phyloP scores from a whole-genome alignment of 768 basidiomycete species.

The Leccinum fibrillosum region DNA sequence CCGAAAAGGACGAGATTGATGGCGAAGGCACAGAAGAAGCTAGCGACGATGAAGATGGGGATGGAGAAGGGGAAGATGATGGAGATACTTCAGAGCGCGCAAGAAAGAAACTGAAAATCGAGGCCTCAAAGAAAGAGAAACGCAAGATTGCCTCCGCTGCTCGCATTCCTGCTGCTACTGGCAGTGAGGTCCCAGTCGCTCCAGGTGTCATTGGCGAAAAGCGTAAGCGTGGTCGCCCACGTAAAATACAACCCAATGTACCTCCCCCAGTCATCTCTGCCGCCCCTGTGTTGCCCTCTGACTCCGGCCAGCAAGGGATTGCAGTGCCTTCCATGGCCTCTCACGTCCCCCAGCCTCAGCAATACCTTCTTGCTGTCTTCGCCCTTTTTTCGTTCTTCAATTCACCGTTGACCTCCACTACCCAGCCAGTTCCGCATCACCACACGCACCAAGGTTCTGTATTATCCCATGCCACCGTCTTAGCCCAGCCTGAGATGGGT shows the following conservation, averaged over 20 bases:
- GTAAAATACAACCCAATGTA: constrained; percentile 61
- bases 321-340: constrained; percentile 9
- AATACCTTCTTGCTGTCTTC: constrained; percentile 80
- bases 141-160: constrained; percentile 32
- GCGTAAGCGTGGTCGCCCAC: constrained; percentile 79
- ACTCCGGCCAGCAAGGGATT: constrained; percentile 16
- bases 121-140: constrained; percentile 43
- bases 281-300: constrained; percentile 15
- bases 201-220: constrained; percentile 55
- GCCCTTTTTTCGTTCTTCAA: constrained; percentile 87
- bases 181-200: constrained; percentile 26
- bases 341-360: constrained; percentile 34
- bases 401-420: constrained; percentile 54
- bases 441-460: constrained; percentile 62
- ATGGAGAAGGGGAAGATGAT: constrained; percentile 39
- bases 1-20: constrained; percentile 72
- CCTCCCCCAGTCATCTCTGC: constrained; percentile 31
- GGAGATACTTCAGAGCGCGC: constrained; percentile 43
- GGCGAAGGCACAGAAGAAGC: constrained; percentile 37
- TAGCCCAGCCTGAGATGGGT: constrained; percentile 8
- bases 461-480: constrained; percentile 38
- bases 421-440: constrained; percentile 27
- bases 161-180: constrained; percentile 19
- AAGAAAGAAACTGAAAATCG: constrained; percentile 61
- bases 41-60: constrained; percentile 42